Conservation (phyloP, 345 rosid genomes). For the Aquilaria yunnanensis region DNA sequence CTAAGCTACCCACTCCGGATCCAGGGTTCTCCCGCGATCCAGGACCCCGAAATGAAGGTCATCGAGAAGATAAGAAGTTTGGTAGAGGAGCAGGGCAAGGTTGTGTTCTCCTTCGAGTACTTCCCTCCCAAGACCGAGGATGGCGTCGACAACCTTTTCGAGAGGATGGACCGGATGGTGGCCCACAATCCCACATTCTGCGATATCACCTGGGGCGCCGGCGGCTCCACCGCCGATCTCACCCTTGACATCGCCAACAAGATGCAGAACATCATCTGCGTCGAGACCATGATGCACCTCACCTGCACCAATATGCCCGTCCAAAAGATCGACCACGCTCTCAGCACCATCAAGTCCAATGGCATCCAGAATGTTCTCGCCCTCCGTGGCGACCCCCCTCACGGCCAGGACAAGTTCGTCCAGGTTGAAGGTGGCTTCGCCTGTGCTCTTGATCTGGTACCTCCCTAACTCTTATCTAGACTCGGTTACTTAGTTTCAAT, state of each 20-base stretch:
- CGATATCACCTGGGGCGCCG: slow-evolving; percentile 99
- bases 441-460: slow-evolving; percentile 93
- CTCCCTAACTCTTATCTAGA: background rate
- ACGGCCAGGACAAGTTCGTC: slow-evolving; percentile 93
- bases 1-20: background rate
- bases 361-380: slow-evolving; percentile 98
- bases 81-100: slow-evolving; percentile 26
- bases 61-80: slow-evolving; percentile 61
- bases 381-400: slow-evolving; percentile 98
- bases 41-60: slow-evolving; percentile 59
- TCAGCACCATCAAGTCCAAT: slow-evolving; percentile 66
- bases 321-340: slow-evolving; percentile 90
- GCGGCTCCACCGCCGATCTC: slow-evolving; percentile 96
- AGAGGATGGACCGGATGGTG: slow-evolving; percentile 94
- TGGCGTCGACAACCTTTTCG: slow-evolving; percentile 96
- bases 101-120: slow-evolving; percentile 94
- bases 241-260: slow-evolving; percentile 85
- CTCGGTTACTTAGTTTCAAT: background rate
- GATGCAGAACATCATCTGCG: slow-evolving; percentile 98
- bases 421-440: slow-evolving; percentile 93
- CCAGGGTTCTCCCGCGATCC: background rate
- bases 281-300: slow-evolving; percentile 99
- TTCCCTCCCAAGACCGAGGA: slow-evolving; percentile 98
- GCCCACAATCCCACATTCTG: slow-evolving; percentile 84
- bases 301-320: slow-evolving; percentile 99